These are phyloP conservation scores for Teratosphaeria gauchensis DNA, from an alignment of 2,329 filamentous ascomycete genomes.

Conservation along the genomic window DNA sequence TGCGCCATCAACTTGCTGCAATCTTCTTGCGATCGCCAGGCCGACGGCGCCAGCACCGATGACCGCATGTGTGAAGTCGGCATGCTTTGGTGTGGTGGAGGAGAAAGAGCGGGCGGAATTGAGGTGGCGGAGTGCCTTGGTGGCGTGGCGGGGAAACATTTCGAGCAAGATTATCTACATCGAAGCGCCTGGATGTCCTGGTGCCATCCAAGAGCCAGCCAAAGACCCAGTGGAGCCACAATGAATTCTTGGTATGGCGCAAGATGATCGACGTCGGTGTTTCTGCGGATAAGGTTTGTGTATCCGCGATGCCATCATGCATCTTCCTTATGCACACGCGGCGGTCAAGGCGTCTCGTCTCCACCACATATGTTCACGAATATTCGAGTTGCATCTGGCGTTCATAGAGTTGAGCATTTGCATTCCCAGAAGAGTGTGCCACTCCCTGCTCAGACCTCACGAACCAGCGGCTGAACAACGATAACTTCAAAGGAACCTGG, in stretches of 20 bases:
- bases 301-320: background rate
- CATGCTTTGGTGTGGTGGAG: constrained; percentile 28
- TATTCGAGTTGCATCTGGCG: no score
- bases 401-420: no score
- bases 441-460: no score
- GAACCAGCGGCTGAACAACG: no score
- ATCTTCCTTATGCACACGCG: no score
- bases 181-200: background rate
- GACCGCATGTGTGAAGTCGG: constrained; percentile 57
- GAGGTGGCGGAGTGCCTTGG: background rate
- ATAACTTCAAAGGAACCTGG: no score
- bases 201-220: background rate
- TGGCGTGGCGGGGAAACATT: background rate
- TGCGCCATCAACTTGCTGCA: constrained; percentile 51
- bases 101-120: constrained; percentile 30
- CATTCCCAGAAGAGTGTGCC: no score
- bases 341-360: no score
- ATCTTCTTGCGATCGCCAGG: constrained; percentile 64
- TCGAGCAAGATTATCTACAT: background rate
- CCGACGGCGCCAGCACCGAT: constrained; percentile 68
- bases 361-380: no score
- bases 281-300: background rate
- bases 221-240: background rate
- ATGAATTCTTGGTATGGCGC: background rate
- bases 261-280: background rate